Base-by-base conservation (phyloP, 2,329 filamentous ascomycete genomes). In the Calonectria montana region DNA sequence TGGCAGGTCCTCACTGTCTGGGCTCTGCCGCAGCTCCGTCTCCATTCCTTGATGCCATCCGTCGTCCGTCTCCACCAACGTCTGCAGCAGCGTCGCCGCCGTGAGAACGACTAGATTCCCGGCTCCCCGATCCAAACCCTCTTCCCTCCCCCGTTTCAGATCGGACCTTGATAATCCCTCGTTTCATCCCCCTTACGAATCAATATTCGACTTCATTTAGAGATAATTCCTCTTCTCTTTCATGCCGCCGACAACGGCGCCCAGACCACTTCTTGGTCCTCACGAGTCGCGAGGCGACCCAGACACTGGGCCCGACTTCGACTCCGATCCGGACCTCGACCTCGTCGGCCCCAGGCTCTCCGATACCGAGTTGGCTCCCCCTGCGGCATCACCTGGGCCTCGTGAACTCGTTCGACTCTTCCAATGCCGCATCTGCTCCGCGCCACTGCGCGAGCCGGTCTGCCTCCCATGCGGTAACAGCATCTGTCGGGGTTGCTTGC, bases 391-490 rank as follows among this genome's bases (percentile, higher is more conserved):
- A 13, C 31, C 78, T 27, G 37, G 48, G 8, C 75, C 81, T 4
- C 81, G 82, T 27, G 77, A 81, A n/a, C 76, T 83, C 21, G 79
- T 97, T 73, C 92, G 92, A 50, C 85, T 97, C 47, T 88, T 97
- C 65, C 94, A 97, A 83, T 98, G 96, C 81, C 88, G 88, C 13
- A 85, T 89, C 73, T 98, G 96, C 82, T 94, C 92, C 4, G 86
- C 86, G 50, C 92, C 93, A 1, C 86, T 97, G 35, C 87, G 84
- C 55, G 87, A 90, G 10, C 94, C 95, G 6, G 88, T 95, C 69
- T 94, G 94, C 0, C 85, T 98, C 5, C 95, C 95, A 6, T 98
- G 96, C 81, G 95, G 95, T 31, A 91, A 93, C 79, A 92, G 92
- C 13, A 83, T 97, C 13, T 98, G 96, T 84, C 91, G 89, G 78